Percentiles rank a stretch among this genome's conserved stretches.
Evolutionary conservation across 1,139 yeast species (phyloP).

Genomic region (Hyphopichia buzzinii): DNA sequence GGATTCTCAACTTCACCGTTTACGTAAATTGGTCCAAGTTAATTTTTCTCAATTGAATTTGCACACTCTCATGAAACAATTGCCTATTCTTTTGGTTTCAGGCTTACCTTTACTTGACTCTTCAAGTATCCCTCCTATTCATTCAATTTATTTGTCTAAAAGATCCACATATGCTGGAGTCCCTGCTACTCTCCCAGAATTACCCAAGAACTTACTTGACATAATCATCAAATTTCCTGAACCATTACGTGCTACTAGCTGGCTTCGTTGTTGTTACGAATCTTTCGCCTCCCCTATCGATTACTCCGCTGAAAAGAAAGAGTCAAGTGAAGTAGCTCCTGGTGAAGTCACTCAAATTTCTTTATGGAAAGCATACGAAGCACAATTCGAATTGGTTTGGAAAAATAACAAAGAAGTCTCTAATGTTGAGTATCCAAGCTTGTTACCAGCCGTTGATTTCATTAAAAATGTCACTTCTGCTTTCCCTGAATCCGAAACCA

Average conservation of each 20-base stretch:
- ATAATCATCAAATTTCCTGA: constrained; percentile 69
- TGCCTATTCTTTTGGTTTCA: constrained; percentile 60
- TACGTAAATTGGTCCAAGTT: constrained; percentile 32
- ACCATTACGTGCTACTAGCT: constrained; percentile 88
- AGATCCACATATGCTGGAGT: constrained; percentile 39
- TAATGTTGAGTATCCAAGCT: constrained; percentile 51
- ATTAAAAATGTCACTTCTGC: constrained; percentile 92
- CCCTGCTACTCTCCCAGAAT: constrained; percentile 59
- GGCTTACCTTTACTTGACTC: constrained; percentile 26
- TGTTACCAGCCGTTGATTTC: constrained; percentile 94
- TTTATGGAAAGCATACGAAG: constrained; percentile 92
- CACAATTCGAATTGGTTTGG: constrained; percentile 61
- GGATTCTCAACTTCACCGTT: constrained; percentile 34
- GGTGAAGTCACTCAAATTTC: constrained; percentile 96
- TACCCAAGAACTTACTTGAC: constrained; percentile 57
- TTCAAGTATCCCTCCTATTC: constrained; percentile 16
- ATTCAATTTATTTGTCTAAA: constrained; percentile 29
- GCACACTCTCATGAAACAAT: constrained; percentile 50
- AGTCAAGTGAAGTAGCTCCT: constrained; percentile 21
- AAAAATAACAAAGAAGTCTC: constrained; percentile 30
- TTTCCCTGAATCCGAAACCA: constrained; percentile 88
- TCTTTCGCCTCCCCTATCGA: constrained; percentile 41
- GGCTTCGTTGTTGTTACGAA: constrained; percentile 93
- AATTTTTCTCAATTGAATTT: constrained; percentile 34
- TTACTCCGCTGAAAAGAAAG: constrained; percentile 10